A percentile compares a stretch with the other conserved stretches of the same genome.
phyloP scores from a whole-genome alignment of 345 rosid genomes.

The Salix viminalis region DNA sequence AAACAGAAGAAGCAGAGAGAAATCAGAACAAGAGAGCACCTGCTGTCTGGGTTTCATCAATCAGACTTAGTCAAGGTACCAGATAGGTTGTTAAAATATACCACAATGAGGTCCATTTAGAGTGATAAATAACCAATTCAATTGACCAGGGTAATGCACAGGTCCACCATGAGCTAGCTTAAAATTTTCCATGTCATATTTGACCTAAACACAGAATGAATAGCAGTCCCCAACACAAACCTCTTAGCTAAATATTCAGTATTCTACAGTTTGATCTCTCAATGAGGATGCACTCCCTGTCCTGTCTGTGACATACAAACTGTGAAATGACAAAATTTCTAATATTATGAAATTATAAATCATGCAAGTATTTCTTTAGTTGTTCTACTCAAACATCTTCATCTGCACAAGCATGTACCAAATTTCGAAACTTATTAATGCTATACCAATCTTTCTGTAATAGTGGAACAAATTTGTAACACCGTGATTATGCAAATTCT shows the following conservation, averaged over 20 bases:
- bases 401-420: not conserved
- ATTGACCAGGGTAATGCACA: not conserved
- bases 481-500: not conserved
- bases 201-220: not conserved
- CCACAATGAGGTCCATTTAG: not conserved
- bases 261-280: not conserved
- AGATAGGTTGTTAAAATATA: not conserved
- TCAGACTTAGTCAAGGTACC: not conserved
- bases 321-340: not conserved
- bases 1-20: not conserved
- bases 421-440: not conserved
- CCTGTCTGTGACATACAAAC: not conserved
- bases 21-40: not conserved
- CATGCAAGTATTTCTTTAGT: not conserved
- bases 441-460: not conserved
- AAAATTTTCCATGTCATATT: not conserved
- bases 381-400: not conserved
- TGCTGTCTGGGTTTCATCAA: not conserved
- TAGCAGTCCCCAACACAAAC: not conserved
- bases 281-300: not conserved
- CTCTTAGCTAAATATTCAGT: not conserved
- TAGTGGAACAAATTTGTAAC: not conserved
- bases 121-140: not conserved
- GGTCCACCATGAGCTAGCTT: too few species aligned
- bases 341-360: not conserved